A percentile compares a stretch with the other conserved stretches of the same genome.
phyloP scores from a whole-genome alignment of 2,329 filamentous ascomycete species.

The Chrysoporthe deuterocubensis region DNA sequence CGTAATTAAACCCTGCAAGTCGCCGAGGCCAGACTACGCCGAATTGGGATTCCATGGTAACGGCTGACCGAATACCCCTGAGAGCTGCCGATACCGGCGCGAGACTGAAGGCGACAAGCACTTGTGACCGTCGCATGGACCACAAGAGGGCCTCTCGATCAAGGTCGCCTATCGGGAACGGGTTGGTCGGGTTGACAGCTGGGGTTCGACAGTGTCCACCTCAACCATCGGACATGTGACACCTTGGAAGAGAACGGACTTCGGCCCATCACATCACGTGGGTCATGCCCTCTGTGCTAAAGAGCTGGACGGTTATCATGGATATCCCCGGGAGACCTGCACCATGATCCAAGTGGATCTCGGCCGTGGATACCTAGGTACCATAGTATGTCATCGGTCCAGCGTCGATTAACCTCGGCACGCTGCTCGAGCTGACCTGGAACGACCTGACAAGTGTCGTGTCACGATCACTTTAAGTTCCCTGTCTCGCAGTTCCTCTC shows the following conservation, averaged over 20 bases:
- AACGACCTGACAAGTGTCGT: not conserved
- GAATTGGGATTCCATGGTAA: not conserved
- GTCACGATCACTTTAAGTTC: not conserved
- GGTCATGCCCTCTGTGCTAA: not conserved
- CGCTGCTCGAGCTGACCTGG: not conserved
- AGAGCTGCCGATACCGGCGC: constrained; percentile 6
- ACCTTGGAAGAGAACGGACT: not conserved
- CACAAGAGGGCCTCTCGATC: not conserved
- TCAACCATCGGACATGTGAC: constrained; percentile 1
- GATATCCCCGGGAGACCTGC: constrained; percentile 3
- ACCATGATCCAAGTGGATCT: constrained; percentile 10
- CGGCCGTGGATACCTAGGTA: not conserved
- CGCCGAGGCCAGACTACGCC: not conserved
- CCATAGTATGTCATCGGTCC: constrained; percentile 11
- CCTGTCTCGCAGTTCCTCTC: too few species aligned
- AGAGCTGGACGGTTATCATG: not conserved
- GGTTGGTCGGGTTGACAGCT: not conserved
- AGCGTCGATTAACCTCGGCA: constrained; percentile 15
- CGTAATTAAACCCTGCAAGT: not conserved
- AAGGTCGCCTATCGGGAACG: not conserved
- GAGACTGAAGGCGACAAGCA: not conserved
- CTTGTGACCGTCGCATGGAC: not conserved
- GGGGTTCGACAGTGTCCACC: not conserved
- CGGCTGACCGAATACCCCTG: not conserved
- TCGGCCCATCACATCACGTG: constrained; percentile 1